Conservation (phyloP, 2,329 filamentous ascomycete genomes). For the Epichloe elymi region DNA sequence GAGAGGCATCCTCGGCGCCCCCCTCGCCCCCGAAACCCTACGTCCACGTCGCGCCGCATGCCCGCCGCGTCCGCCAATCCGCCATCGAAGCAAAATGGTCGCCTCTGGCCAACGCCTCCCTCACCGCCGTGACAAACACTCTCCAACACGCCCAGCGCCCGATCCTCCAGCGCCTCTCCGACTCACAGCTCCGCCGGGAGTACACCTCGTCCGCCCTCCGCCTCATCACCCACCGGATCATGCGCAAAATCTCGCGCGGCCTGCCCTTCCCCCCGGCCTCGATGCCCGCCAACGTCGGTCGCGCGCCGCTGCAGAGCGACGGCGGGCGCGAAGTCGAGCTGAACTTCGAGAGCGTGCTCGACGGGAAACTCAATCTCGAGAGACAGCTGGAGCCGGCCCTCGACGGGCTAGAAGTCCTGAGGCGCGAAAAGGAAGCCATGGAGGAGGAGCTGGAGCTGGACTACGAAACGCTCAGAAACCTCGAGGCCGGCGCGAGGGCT, state of each 20-base stretch:
- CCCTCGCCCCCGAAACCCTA: constrained; percentile 26
- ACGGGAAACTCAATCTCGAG: constrained; percentile 43
- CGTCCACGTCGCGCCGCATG: constrained; percentile 37
- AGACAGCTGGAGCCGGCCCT: constrained; percentile 46
- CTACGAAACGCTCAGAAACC: constrained; percentile 33
- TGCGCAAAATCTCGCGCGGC: constrained; percentile 43
- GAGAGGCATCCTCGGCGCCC: constrained; percentile 6
- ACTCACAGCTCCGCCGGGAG: constrained; percentile 32
- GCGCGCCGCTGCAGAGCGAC: constrained; percentile 14
- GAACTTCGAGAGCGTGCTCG: constrained; percentile 51
- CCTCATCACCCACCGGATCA: constrained; percentile 40
- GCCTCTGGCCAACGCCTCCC: constrained; percentile 38
- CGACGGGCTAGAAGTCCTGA: constrained; percentile 49
- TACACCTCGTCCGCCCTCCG: constrained; percentile 44
- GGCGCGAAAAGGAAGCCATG: constrained; percentile 42
- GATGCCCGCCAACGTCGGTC: constrained; percentile 10
- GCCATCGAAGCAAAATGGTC: constrained; percentile 58
- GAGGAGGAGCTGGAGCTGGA: constrained; percentile 43
- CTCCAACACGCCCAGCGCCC: constrained; percentile 47
- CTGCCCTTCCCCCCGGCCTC: constrained; percentile 55
- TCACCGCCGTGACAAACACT: constrained; percentile 41
- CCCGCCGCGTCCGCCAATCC: constrained; percentile 43
- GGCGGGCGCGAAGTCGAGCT: constrained; percentile 44
- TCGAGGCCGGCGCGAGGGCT: constrained; percentile 44
- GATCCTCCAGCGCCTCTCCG: constrained; percentile 43